phyloP scores from a whole-genome alignment of 768 basidiomycete genomes.

The Amanita jacksonii region DNA sequence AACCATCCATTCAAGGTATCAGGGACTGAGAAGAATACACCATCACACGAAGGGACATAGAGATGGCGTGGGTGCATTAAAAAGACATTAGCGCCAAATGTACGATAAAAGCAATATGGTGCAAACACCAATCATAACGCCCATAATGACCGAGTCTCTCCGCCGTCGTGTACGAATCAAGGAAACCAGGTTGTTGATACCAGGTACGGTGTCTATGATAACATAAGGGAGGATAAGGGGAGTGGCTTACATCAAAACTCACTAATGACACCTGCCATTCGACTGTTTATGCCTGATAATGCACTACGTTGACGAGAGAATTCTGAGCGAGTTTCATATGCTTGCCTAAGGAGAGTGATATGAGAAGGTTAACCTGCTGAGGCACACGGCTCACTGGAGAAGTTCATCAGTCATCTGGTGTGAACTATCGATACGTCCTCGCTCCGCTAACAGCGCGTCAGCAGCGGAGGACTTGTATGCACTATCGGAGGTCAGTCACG shows the following conservation, averaged over 20 bases:
- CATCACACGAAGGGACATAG: too few species aligned
- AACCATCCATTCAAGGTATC: conserved; percentile 23
- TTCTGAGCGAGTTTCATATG: conserved; percentile 92
- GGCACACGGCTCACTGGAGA: conserved; percentile 50
- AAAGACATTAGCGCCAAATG: conserved; percentile 30
- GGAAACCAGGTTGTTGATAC: conserved; percentile 78
- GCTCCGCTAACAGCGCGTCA: conserved; percentile 81
- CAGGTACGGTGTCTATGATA: conserved; percentile 80
- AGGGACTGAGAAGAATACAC: conserved; percentile 10
- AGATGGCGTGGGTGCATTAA: too few species aligned
- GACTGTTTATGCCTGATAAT: conserved; percentile 68
- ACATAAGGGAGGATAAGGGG: conserved; percentile 2
- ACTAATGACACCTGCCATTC: conserved; percentile 83
- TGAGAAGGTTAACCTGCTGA: conserved; percentile 1
- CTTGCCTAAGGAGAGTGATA: conserved; percentile 54
- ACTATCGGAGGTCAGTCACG: conserved; percentile 27
- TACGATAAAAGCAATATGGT: conserved; percentile 46
- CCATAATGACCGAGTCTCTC: conserved; percentile 84
- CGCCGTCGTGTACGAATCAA: conserved; percentile 92
- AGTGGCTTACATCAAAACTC: conserved; percentile 18
- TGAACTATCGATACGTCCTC: conserved; percentile 83
- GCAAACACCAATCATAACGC: conserved; percentile 81
- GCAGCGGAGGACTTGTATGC: conserved; percentile 87
- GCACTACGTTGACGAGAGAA: conserved; percentile 76
- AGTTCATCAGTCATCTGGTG: conserved; percentile 93